phyloP scores from a whole-genome alignment of 129 eudicot genomes.

The Ambrosia artemisiifolia region DNA sequence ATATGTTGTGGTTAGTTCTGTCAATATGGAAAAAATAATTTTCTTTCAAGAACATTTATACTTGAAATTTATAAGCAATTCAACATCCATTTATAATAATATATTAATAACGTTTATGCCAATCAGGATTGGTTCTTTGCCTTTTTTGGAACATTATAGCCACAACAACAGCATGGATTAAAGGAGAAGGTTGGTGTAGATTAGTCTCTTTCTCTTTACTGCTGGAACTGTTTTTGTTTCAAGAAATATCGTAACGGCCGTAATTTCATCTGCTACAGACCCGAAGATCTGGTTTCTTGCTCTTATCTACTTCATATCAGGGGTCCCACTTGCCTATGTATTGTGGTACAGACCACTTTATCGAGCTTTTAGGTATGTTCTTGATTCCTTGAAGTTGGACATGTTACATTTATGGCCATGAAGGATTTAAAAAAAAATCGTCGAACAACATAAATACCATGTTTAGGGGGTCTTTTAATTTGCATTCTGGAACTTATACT shows the following conservation, averaged over 20 bases:
- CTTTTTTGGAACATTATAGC: conserved; percentile 89
- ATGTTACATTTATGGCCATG: neutral
- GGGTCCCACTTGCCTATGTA: conserved; percentile 72
- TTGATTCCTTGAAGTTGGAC: neutral
- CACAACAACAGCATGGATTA: conserved; percentile 88
- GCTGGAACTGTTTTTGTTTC: neutral
- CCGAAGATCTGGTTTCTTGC: conserved; percentile 79
- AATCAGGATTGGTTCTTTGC: conserved; percentile 64
- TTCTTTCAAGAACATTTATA: neutral
- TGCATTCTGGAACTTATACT: neutral
- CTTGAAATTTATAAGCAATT: neutral
- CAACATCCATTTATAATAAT: neutral
- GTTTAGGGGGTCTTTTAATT: neutral
- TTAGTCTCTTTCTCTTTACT: neutral
- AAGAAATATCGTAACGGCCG: neutral
- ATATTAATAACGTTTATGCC: conserved; percentile 4
- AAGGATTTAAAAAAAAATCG: neutral
- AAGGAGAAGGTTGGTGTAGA: conserved; percentile 56
- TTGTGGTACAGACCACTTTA: conserved; percentile 87
- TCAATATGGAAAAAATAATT: neutral
- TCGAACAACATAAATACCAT: neutral
- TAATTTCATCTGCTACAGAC: conserved; percentile 29
- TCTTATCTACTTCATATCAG: conserved; percentile 70
- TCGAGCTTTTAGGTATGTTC: conserved; percentile 71
- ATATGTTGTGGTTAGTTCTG: neutral